Evolutionary conservation across 495 filamentous ascomycete species (phyloP).

Genomic region (Parmelia sp.): DNA sequence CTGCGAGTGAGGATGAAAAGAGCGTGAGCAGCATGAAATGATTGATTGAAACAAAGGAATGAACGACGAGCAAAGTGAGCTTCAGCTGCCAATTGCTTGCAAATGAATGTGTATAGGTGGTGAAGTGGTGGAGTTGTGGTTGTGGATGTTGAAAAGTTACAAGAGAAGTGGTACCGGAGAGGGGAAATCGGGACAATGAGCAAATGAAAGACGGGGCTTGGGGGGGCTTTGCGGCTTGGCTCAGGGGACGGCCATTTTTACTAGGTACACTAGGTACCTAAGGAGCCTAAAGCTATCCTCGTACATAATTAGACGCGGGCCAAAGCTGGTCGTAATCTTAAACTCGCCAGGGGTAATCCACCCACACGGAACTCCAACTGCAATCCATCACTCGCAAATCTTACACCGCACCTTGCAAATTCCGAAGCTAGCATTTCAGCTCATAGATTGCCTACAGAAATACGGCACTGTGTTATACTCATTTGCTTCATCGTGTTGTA

Average conservation of each 20-base stretch:
- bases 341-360: background rate
- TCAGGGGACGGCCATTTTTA: no score
- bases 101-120: background rate
- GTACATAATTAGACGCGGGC: conserved; percentile 3
- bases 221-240: conserved; percentile 4
- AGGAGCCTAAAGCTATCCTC: no score
- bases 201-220: background rate
- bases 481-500: no score
- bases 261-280: no score
- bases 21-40: background rate
- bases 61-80: conserved; percentile 9
- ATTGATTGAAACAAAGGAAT: conserved; percentile 2
- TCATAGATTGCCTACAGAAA: no score
- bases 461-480: no score
- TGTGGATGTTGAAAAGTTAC: conserved; percentile 1
- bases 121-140: no score
- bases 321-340: conserved; percentile 4
- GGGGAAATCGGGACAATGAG: no score
- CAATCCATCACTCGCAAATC: background rate
- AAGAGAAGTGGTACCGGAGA: no score
- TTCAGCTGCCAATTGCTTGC: background rate
- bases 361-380: background rate
- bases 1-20: background rate
- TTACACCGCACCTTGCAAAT: no score
- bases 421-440: no score